Base-by-base conservation (phyloP, 176 grass and related monocot genomes). In the Carex myosuroides region DNA sequence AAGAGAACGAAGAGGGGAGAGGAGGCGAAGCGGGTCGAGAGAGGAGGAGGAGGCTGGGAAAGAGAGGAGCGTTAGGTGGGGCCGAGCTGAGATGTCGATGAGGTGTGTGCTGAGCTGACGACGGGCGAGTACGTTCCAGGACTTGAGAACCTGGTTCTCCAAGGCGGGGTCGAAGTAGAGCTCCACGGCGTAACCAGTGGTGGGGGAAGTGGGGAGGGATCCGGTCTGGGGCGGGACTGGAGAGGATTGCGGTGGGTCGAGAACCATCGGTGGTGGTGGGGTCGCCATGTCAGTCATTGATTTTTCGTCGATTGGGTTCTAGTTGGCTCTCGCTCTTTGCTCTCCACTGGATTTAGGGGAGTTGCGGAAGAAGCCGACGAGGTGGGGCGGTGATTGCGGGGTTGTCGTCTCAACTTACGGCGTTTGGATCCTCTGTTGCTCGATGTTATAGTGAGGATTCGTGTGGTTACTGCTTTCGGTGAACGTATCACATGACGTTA, bases 141-240 rank as follows among this genome's bases (percentile, higher is more conserved):
- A 88, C 83, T 99, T 99, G 80, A 99, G 96, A 81, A 99, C 96
- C 80, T 99, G 96, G 88, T 99, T 99, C 83, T 99, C 96, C 66
- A 99, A 84, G 44, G 96, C 91, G 26, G 96, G 93, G 50, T 99
- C 96, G 91, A 99, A 99, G 90, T 99, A 95, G 57, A 99, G 91
- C 81, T 99, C 93, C 10, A 99, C 93, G 35, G 91, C 91, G 89
- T 94, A 94, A 44, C 89, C 79, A 11, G 76, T 88, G 52, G 35
- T 33, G 79, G 48, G 24, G 48, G 70, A 0, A 0, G 41, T 17
- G 52, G 65, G 29, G 76, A 79, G 0, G 9, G 85, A 42, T 29
- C 21, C 78, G 18, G 16, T 76, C 41, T 13, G 80, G 42, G 37
- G 67, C 7, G 2, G 87, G 73, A 10, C 20, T 13, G 67, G 64